phyloP scores from a whole-genome alignment of 805 yeast genomes.

The Candida easanensis region DNA sequence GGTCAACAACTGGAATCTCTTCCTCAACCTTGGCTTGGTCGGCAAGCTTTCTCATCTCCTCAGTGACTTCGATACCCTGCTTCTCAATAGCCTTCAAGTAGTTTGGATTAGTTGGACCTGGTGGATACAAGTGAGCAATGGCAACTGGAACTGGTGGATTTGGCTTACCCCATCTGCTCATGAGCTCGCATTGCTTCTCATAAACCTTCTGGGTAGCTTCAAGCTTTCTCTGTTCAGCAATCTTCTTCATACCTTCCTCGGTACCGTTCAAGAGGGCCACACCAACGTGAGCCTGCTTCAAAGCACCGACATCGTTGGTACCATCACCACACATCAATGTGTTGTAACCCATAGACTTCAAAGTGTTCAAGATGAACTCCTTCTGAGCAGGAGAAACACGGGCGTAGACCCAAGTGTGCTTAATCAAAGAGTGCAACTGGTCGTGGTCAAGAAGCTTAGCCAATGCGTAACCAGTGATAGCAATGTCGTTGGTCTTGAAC shows the following conservation, averaged over 20 bases:
- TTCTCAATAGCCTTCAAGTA: constrained; percentile 82
- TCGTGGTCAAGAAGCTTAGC: constrained; percentile 60
- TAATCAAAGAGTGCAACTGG: constrained; percentile 70
- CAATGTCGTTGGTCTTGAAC: constrained; percentile 73
- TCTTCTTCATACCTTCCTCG: constrained; percentile 86
- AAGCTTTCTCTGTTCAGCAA: constrained; percentile 73
- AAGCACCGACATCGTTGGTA: constrained; percentile 99
- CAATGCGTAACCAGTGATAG: constrained; percentile 91
- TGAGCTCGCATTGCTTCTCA: constrained; percentile 77
- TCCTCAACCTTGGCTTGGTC: constrained; percentile 41
- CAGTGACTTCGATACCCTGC: constrained; percentile 77
- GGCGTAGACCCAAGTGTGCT: constrained; percentile 95
- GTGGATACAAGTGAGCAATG: constrained; percentile 96
- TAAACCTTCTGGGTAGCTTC: constrained; percentile 67
- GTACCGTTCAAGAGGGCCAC: constrained; percentile 97
- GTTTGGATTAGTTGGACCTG: constrained; percentile 88
- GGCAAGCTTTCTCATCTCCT: constrained; percentile 63
- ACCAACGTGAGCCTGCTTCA: constrained; percentile 98
- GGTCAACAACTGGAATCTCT: constrained; percentile 33
- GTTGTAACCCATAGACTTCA: constrained; percentile 85
- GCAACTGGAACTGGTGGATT: constrained; percentile 77
- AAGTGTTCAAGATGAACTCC: constrained; percentile 80
- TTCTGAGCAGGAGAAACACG: constrained; percentile 96
- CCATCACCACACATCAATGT: constrained; percentile 99
- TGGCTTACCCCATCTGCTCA: constrained; percentile 80